A percentile compares a stretch with the other conserved stretches of the same genome.
Evolutionary conservation across 73 alveolate species (phyloP).

Genomic region (Paramecium pentaurelia): DNA sequence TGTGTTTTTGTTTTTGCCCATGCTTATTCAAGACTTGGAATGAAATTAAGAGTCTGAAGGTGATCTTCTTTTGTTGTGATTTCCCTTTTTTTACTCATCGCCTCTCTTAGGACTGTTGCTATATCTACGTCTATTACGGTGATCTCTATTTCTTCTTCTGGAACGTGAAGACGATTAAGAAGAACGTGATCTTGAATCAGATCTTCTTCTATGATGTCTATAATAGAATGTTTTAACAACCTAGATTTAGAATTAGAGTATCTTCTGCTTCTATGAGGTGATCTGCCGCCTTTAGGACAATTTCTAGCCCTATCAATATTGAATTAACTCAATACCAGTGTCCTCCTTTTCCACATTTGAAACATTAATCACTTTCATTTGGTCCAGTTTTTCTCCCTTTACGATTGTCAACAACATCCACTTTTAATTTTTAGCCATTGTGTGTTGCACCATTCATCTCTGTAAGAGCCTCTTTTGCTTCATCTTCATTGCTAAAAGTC

Average conservation of each 20-base stretch:
- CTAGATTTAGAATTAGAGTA: constrained; percentile 9
- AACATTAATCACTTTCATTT: background rate
- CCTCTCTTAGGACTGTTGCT: constrained; percentile 33
- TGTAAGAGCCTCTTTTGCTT: background rate
- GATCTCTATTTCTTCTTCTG: constrained; percentile 20
- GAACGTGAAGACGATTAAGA: constrained; percentile 37
- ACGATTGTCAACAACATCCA: constrained; percentile 38
- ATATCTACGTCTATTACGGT: background rate
- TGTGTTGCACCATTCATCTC: background rate
- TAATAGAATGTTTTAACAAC: background rate
- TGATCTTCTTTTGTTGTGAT: background rate
- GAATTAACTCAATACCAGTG: background rate
- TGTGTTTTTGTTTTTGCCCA: background rate
- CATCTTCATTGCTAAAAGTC: background rate
- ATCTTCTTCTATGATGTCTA: constrained; percentile 47
- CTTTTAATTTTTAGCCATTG: constrained; percentile 16
- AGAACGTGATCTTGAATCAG: background rate
- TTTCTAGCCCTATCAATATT: constrained; percentile 10
- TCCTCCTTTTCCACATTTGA: constrained; percentile 32
- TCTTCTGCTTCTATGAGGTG: constrained; percentile 2
- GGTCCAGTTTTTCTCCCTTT: constrained; percentile 46
- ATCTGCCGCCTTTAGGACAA: background rate
- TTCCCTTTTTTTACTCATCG: background rate
- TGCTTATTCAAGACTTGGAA: background rate
- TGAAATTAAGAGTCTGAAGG: background rate